Evolutionary conservation across 2,329 filamentous ascomycete genomes (phyloP), one percentile per base, ranked within the genome.

Genomic region (Aspergillus phoenicis): DNA sequence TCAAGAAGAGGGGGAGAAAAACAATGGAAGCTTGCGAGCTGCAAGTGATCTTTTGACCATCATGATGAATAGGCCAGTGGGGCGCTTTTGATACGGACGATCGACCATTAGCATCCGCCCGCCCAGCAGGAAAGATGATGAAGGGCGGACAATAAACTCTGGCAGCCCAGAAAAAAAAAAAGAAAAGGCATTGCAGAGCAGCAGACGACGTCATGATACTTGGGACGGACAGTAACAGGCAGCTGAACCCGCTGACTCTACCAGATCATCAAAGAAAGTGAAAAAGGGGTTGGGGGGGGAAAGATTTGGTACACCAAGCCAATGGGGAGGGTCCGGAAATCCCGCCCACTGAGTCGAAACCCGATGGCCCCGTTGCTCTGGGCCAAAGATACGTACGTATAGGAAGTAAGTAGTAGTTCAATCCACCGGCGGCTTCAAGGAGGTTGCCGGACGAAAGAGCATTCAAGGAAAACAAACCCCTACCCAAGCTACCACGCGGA

Each of bases 151-250:
- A 61, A 64, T 65, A 57, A 33, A 51, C 54, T 51, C 30, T 8
- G 24, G 20, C 48, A 52, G 38, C 39, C 30, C 22, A 26, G 51
- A 8, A 30, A 30, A 26, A 30, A 30, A 26, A 20, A 20, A 20
- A 20, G 20, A 20, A 20, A 55, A 52, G n/a, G 24, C 15, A 17
- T 10, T n/a, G 47, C 24, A 28, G 26, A 36, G 53, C n/a, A 43
- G 28, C 26, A n/a, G 47, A 49, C 66, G 60, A 69, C 65, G 66
- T 69, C 67, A 69, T 68, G 30, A 30, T 59, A 56, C 53, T 58
- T 64, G 57, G 57, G 45, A 13, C 30, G 54, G 57, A 62, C 53
- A 57, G 58, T 51, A 33, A 30, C 48, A 57, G 43, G 30, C 48
- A 56, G 53, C 53, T 45, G 39, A 56, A 41, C 39, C n/a, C 22